These are phyloP conservation scores for Talaromyces sp. DNA, from an alignment of 2,329 filamentous ascomycete genomes.

Conservation along the genomic window DNA sequence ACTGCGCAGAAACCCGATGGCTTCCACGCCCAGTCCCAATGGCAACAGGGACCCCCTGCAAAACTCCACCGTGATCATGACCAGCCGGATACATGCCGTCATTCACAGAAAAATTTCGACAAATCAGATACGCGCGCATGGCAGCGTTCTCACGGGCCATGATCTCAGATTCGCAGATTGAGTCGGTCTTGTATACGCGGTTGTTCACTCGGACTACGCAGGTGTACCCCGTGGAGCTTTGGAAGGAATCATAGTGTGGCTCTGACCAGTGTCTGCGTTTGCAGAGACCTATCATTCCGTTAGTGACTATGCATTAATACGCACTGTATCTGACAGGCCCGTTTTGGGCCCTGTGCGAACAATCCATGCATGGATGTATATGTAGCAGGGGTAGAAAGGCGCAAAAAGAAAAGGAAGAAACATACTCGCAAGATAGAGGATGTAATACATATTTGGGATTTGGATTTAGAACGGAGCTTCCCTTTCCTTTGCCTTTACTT, in stretches of 20 bases:
- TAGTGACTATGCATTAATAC: constrained; percentile 23
- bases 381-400: background rate
- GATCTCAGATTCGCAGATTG: constrained; percentile 72
- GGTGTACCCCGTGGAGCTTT: constrained; percentile 68
- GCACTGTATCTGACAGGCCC: too few relatives aligned
- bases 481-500: background rate
- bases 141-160: constrained; percentile 90
- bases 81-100: constrained; percentile 73
- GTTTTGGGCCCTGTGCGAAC: too few relatives aligned
- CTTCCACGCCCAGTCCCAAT: constrained; percentile 53
- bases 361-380: too few relatives aligned
- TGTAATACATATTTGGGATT: constrained; percentile 44
- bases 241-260: constrained; percentile 80
- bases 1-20: background rate
- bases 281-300: constrained; percentile 66
- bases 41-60: constrained; percentile 59
- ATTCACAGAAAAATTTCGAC: constrained; percentile 94
- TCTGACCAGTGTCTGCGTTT: constrained; percentile 90
- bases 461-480: background rate
- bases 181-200: constrained; percentile 89
- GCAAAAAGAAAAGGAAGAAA: background rate
- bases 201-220: constrained; percentile 94
- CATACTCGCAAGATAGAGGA: constrained; percentile 66
- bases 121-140: constrained; percentile 95
- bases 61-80: constrained; percentile 49